A percentile compares a stretch with the other conserved stretches of the same genome.
These are phyloP conservation scores for Auriscalpium vulgare DNA, from an alignment of 768 basidiomycete species.

Conservation along the genomic window DNA sequence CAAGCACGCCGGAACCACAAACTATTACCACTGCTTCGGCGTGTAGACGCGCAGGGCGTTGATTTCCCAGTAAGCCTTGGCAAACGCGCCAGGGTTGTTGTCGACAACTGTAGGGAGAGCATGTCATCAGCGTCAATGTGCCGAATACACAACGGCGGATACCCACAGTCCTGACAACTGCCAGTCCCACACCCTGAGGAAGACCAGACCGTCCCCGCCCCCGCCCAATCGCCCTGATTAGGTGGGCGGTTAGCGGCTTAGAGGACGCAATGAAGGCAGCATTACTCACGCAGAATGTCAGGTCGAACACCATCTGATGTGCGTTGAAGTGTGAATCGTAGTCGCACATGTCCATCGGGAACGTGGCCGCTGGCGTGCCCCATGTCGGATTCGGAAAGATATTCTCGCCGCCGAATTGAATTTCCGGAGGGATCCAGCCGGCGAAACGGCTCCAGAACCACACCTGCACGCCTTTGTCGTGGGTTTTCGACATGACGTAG, in stretches of 20 bases:
- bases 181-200: constrained; percentile 28
- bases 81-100: constrained; percentile 49
- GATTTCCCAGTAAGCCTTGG: constrained; percentile 64
- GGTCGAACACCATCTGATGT: constrained; percentile 48
- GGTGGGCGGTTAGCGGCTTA: background rate
- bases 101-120: constrained; percentile 37
- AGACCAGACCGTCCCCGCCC: constrained; percentile 4
- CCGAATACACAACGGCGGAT: too few species aligned
- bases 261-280: constrained; percentile 14
- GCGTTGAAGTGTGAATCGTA: constrained; percentile 44
- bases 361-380: constrained; percentile 41
- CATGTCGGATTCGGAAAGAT: constrained; percentile 21
- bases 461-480: constrained; percentile 37
- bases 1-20: too few species aligned
- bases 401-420: constrained; percentile 18
- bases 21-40: constrained; percentile 1
- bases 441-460: constrained; percentile 57
- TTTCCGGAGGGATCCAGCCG: constrained; percentile 33
- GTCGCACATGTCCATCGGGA: constrained; percentile 42
- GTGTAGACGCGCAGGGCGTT: constrained; percentile 51
- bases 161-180: constrained; percentile 42
- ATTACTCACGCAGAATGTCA: constrained; percentile 46
- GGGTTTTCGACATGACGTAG: constrained; percentile 43
- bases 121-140: too few species aligned
- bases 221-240: constrained; percentile 13